Evolutionary conservation across 2,329 filamentous ascomycete genomes (phyloP), one percentile per base, ranked within the genome.

Genomic region (Pseudogymnoascus sp.): DNA sequence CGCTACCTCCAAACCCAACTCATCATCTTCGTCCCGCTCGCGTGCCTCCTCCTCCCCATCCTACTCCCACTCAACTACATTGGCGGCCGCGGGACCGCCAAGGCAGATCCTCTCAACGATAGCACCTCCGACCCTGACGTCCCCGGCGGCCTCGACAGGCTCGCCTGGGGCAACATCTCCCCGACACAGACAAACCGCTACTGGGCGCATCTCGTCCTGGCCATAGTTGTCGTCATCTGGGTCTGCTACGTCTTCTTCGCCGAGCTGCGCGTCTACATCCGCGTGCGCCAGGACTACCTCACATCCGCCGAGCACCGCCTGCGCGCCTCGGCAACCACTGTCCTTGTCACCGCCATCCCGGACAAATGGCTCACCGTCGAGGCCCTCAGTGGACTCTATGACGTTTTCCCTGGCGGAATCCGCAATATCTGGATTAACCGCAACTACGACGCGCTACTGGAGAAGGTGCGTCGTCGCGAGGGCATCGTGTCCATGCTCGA

Each of bases 351-450:
- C 67, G 89, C 89, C 10, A 96, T 99, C 61, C 95, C 95, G 1
- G 79, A 84, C 41, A 96, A 96, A 72, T 99, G 95, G 95, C 84
- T 96, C 6, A 91, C 84, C 2, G 84, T 91, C 59, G 87, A 96
- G 50, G 90, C 91, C 0, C 81, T 99, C 4, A 83, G 86, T 64
- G 89, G 89, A 0, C 80, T 99, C 0, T 99, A 96, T 71, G 95
- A 99, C 73, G 93, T 98, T 1, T 98, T 97, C 69, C 95, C 95
- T 0, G 95, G 95, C 19, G 95, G 95, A 31, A 89, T 99, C 71
- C 86, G 91, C 65, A 98, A 98, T 69, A 90, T 99, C 56, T 99
- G 93, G 93, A 87, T 99, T 70, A 99, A 97, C 65, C 85, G 93
- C 65, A 90, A 99, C 72, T 88, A 91, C 68, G 90, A 93, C 46